phyloP scores from a whole-genome alignment of 768 basidiomycete species.

The Phylloporus rhodoxanthus region DNA sequence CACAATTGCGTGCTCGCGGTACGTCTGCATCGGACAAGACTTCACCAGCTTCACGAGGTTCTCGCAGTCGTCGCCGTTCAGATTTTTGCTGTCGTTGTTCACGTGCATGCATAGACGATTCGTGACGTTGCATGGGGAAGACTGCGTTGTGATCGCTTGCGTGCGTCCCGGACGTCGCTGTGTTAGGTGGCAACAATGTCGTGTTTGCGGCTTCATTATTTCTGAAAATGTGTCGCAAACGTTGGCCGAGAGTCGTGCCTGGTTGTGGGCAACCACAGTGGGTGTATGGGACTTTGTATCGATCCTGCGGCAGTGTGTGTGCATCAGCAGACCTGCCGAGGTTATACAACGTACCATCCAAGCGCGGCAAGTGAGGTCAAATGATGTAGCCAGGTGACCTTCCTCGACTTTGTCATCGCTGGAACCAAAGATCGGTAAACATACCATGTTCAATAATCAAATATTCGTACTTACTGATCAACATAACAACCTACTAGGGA shows the following conservation, averaged over 20 bases:
- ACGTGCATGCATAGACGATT: slow-evolving; percentile 4
- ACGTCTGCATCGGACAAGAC: no score
- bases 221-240: slow-evolving; percentile 28
- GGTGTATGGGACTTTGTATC: slow-evolving; percentile 48
- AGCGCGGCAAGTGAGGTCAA: slow-evolving; percentile 44
- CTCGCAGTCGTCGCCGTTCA: slow-evolving; percentile 4
- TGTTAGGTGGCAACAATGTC: slow-evolving; percentile 31
- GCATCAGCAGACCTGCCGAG: background rate
- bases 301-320: slow-evolving; percentile 24
- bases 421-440: background rate
- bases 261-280: slow-evolving; percentile 55
- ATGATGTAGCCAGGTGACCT: slow-evolving; percentile 36
- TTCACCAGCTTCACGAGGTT: background rate
- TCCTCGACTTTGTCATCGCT: slow-evolving; percentile 53
- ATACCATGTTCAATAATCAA: background rate
- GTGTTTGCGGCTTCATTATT: slow-evolving; percentile 1
- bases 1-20: background rate
- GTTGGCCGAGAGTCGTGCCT: slow-evolving; percentile 38
- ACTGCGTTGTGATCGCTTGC: slow-evolving; percentile 50
- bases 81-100: slow-evolving; percentile 5
- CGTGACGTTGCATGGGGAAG: slow-evolving; percentile 26
- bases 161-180: slow-evolving; percentile 41
- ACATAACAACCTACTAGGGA: slow-evolving; percentile 39
- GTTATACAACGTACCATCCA: slow-evolving; percentile 35
- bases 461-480: slow-evolving; percentile 44